Conservation (phyloP, 78 protist species). For the Planoprotostelium fungivorum region DNA sequence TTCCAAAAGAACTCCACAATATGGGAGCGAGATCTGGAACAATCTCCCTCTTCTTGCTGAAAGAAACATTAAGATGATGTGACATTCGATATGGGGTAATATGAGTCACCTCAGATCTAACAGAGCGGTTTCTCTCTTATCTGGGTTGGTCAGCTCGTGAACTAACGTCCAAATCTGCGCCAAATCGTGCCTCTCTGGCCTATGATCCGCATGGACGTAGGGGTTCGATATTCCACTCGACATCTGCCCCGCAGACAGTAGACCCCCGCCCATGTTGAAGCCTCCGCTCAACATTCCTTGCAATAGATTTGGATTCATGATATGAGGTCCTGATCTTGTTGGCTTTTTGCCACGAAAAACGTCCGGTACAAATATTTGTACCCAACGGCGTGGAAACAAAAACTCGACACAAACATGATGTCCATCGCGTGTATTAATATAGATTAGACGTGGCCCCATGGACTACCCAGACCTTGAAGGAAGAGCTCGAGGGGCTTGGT, state of each 20-base stretch:
- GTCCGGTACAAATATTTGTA: too few relatives aligned
- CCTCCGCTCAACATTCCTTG: neutral
- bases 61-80: too few relatives aligned
- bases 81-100: neutral
- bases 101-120: conserved; percentile 65
- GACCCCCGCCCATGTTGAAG: neutral
- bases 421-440: too few relatives aligned
- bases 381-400: too few relatives aligned
- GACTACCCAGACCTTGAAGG: too few relatives aligned
- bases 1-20: conserved; percentile 93
- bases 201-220: neutral
- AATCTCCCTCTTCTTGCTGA: conserved; percentile 84
- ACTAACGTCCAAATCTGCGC: conserved; percentile 41
- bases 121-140: conserved; percentile 89
- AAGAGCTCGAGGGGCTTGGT: too few relatives aligned
- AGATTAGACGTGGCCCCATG: too few relatives aligned
- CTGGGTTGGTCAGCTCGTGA: conserved; percentile 66
- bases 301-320: neutral
- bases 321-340: too few relatives aligned
- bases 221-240: neutral
- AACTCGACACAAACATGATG: too few relatives aligned
- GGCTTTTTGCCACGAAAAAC: too few relatives aligned
- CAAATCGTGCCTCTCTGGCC: conserved; percentile 40
- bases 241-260: neutral
- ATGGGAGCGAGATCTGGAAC: conserved; percentile 95